Evolutionary conservation across 2,329 filamentous ascomycete genomes (phyloP).

Genomic region (Nemania abortiva): DNA sequence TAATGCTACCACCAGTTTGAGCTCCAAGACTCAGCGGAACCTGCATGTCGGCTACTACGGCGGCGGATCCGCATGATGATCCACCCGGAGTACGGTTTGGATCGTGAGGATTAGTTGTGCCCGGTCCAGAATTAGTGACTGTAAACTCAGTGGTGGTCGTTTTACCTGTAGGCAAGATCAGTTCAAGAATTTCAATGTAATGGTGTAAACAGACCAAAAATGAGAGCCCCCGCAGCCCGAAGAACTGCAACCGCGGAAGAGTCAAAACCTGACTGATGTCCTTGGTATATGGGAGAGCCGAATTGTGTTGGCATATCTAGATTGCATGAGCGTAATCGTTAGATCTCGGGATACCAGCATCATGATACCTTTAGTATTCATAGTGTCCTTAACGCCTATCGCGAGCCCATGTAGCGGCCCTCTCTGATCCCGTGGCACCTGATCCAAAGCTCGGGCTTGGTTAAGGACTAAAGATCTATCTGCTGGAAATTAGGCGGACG

Average conservation of each 20-base stretch:
- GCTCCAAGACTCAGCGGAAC: constrained; percentile 5
- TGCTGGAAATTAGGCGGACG: background rate
- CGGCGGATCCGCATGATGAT: constrained; percentile 1
- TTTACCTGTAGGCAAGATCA: background rate
- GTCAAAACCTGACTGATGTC: background rate
- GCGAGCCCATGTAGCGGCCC: constrained; percentile 3
- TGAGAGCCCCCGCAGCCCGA: constrained; percentile 1
- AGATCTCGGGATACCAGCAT: background rate
- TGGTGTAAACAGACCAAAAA: background rate
- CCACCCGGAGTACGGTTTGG: background rate
- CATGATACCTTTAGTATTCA: background rate
- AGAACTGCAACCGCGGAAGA: constrained; percentile 2
- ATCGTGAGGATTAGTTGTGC: constrained; percentile 4
- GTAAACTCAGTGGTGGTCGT: constrained; percentile 5
- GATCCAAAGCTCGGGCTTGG: background rate
- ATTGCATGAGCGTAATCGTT: background rate
- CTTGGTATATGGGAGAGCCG: constrained; percentile 2
- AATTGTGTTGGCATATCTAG: constrained; percentile 5
- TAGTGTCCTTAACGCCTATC: background rate
- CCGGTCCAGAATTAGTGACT: background rate
- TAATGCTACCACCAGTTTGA: constrained; percentile 2
- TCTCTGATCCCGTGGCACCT: background rate
- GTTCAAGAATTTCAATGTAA: background rate
- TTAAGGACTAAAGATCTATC: background rate
- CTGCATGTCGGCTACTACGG: constrained; percentile 3